Conservation (phyloP, 352 stramenopile genomes). For the Phytopythium kandeliae region DNA sequence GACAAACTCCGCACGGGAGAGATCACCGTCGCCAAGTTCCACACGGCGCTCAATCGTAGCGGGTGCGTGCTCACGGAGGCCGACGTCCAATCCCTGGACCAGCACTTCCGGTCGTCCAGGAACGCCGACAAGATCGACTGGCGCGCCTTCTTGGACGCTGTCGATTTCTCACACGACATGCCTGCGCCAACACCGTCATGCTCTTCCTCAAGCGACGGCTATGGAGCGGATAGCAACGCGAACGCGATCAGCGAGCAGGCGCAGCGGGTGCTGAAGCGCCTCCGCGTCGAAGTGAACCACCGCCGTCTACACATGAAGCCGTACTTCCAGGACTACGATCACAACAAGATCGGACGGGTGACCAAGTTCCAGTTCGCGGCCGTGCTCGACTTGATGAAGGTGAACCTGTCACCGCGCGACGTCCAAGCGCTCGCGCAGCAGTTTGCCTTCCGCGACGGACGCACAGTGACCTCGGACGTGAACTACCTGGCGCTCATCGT, state of each 20-base stretch:
- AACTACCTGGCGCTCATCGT: slow-evolving; percentile 78
- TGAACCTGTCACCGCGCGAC: slow-evolving; percentile 41
- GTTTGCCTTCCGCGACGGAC: slow-evolving; percentile 50
- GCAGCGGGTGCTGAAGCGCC: slow-evolving; percentile 27
- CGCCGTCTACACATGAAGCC: slow-evolving; percentile 80
- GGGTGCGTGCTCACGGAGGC: slow-evolving; percentile 57
- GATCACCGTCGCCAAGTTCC: slow-evolving; percentile 82
- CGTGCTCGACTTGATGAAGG: slow-evolving; percentile 81
- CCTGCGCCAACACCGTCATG: neutral
- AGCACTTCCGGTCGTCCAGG: slow-evolving; percentile 51
- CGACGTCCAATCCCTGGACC: slow-evolving; percentile 58
- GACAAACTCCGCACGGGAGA: slow-evolving; percentile 77
- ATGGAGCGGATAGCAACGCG: neutral
- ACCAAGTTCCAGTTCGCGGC: slow-evolving; percentile 81
- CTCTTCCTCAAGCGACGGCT: neutral
- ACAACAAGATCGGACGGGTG: slow-evolving; percentile 63
- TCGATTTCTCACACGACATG: slow-evolving; percentile 41
- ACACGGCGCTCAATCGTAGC: slow-evolving; percentile 79
- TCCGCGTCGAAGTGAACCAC: slow-evolving; percentile 55
- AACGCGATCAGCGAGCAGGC: slow-evolving; percentile 12
- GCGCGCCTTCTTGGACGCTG: slow-evolving; percentile 53
- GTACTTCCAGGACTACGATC: slow-evolving; percentile 86
- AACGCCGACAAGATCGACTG: slow-evolving; percentile 77
- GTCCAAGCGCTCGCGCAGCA: slow-evolving; percentile 40
- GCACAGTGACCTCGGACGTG: slow-evolving; percentile 56